These are phyloP conservation scores for Pisolithus microcarpus DNA, from an alignment of 768 basidiomycete genomes.

Conservation along the genomic window DNA sequence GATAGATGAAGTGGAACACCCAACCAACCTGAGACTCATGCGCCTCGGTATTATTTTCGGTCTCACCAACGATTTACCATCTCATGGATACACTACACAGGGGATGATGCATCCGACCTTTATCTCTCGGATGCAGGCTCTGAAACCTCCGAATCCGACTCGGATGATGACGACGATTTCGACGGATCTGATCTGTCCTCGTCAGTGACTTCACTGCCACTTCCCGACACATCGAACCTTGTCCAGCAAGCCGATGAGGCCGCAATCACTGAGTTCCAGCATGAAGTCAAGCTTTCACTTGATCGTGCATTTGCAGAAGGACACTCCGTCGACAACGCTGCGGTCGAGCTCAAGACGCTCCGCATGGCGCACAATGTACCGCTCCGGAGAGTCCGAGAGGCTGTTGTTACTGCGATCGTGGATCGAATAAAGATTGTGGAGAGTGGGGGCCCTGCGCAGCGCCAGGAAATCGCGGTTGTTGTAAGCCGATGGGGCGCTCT, in stretches of 20 bases:
- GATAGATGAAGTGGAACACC: conserved; percentile 50
- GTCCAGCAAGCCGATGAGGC: conserved; percentile 34
- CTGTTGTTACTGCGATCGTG: conserved; percentile 81
- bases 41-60: conserved; percentile 49
- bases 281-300: conserved; percentile 76
- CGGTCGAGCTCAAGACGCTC: conserved; percentile 91
- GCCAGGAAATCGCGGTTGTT: conserved; percentile 56
- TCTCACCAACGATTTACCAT: not conserved
- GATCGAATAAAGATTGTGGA: conserved; percentile 59
- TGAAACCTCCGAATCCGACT: conserved; percentile 36
- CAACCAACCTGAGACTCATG: conserved; percentile 70
- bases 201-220: conserved; percentile 41
- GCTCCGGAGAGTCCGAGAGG: conserved; percentile 76
- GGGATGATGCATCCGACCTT: conserved; percentile 58
- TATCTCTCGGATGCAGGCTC: conserved; percentile 55
- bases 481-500: conserved; percentile 77
- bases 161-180: conserved; percentile 33
- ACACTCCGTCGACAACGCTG: conserved; percentile 87
- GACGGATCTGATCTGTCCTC: conserved; percentile 31
- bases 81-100: conserved; percentile 17
- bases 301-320: conserved; percentile 89
- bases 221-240: conserved; percentile 33
- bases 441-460: conserved; percentile 49
- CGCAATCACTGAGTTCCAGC: conserved; percentile 62
- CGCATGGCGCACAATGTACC: conserved; percentile 96